phyloP scores from a whole-genome alignment of 2,329 filamentous ascomycete genomes.

The Exophiala lecanii-corni region DNA sequence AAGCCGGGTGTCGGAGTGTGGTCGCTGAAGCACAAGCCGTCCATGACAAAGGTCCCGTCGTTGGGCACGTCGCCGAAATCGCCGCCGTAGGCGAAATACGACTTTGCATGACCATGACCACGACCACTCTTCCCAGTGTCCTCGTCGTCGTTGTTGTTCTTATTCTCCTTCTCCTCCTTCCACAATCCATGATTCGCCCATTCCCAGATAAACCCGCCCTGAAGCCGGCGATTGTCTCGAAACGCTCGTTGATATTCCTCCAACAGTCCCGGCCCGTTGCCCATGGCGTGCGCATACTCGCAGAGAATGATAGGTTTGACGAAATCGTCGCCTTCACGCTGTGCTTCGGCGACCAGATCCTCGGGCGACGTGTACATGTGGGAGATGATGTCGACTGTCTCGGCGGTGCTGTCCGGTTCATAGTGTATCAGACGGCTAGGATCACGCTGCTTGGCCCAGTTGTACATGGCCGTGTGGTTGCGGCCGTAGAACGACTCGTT shows the following conservation, averaged over 20 bases:
- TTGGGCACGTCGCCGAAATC: constrained; percentile 60
- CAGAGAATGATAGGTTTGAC: constrained; percentile 39
- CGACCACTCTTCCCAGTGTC: constrained; percentile 30
- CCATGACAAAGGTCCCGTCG: constrained; percentile 60
- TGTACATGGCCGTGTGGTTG: constrained; percentile 65
- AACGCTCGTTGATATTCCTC: constrained; percentile 65
- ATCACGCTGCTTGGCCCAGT: constrained; percentile 56
- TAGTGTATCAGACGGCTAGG: constrained; percentile 60
- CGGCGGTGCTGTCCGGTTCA: constrained; percentile 58
- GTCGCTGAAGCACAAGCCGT: constrained; percentile 51
- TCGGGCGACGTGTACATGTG: constrained; percentile 57
- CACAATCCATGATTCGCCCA: constrained; percentile 59
- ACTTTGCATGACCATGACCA: constrained; percentile 13
- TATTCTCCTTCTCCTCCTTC: constrained; percentile 29
- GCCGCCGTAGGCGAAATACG: constrained; percentile 57
- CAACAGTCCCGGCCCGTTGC: constrained; percentile 66
- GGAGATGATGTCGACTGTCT: constrained; percentile 61
- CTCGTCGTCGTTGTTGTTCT: constrained; percentile 34
- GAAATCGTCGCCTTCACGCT: background rate
- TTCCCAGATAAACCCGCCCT: constrained; percentile 65
- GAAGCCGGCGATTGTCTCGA: constrained; percentile 55
- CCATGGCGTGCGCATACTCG: constrained; percentile 62
- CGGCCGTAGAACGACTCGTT: constrained; percentile 69
- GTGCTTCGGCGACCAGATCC: constrained; percentile 40
- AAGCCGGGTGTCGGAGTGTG: constrained; percentile 56